These are phyloP conservation scores for Spizellomyces sp. DNA, from an alignment of 192 early-diverging fungal genomes.

Conservation along the genomic window DNA sequence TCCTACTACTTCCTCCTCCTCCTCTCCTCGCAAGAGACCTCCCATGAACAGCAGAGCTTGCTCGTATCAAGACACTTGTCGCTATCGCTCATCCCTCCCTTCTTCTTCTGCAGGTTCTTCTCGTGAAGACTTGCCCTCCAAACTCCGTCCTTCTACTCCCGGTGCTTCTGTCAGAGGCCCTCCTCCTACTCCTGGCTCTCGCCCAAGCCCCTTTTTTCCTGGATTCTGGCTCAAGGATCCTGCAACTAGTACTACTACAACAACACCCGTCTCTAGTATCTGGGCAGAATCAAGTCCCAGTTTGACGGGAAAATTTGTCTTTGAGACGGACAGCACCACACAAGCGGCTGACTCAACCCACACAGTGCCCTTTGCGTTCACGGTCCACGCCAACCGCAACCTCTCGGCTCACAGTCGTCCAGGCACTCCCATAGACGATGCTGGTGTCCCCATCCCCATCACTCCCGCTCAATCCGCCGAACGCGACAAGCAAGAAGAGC, in stretches of 20 bases:
- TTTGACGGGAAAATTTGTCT: conserved; percentile 11
- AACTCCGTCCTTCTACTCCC: background rate
- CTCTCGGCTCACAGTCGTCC: conserved; percentile 23
- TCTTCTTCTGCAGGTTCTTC: background rate
- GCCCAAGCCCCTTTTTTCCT: background rate
- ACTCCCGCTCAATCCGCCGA: conserved; percentile 17
- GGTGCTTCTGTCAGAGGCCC: conserved; percentile 1
- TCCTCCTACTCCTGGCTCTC: background rate
- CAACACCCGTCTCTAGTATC: conserved; percentile 1
- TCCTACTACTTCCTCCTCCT: background rate
- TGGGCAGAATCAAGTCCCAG: conserved; percentile 21
- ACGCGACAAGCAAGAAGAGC: conserved; percentile 1
- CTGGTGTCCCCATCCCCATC: conserved; percentile 2
- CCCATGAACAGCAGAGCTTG: conserved; percentile 16
- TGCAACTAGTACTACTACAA: background rate
- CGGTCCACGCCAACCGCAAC: conserved; percentile 22
- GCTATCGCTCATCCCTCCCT: conserved; percentile 10
- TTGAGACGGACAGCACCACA: conserved; percentile 1
- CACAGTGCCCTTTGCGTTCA: conserved; percentile 24
- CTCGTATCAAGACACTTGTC: conserved; percentile 30
- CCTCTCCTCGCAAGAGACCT: background rate
- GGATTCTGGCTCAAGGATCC: background rate
- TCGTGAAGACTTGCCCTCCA: background rate
- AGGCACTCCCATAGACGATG: conserved; percentile 13
- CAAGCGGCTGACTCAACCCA: background rate